A percentile compares a stretch with the other conserved stretches of the same genome.
phyloP scores from a whole-genome alignment of 2,329 filamentous ascomycete genomes.

The Calonectria hawksworthii region DNA sequence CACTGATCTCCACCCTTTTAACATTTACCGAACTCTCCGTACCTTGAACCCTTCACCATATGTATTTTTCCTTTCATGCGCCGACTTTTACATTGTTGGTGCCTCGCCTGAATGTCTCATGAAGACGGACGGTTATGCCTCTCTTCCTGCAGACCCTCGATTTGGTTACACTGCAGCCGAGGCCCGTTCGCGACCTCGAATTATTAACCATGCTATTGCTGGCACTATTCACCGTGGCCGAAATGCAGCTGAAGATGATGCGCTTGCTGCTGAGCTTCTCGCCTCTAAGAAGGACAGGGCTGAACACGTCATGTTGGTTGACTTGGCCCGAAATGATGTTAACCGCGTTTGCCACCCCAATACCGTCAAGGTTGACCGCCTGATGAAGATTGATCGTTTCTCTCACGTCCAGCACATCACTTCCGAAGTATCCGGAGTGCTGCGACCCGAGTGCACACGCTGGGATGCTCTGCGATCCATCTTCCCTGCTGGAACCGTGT shows the following conservation, averaged over 20 bases:
- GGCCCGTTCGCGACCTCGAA: conserved; percentile 78
- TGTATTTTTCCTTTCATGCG: conserved; percentile 94
- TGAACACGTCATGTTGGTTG: conserved; percentile 98
- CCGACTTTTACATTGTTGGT: conserved; percentile 93
- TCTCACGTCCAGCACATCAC: conserved; percentile 98
- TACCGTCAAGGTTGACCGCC: conserved; percentile 89
- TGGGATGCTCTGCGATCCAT: conserved; percentile 98
- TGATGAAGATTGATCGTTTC: conserved; percentile 96
- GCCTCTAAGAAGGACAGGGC: conserved; percentile 84
- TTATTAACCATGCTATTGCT: conserved; percentile 97
- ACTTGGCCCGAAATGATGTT: conserved; percentile 95
- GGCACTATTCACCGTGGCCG: conserved; percentile 90
- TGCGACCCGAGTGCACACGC: conserved; percentile 85
- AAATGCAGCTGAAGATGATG: conserved; percentile 84
- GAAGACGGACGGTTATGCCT: conserved; percentile 66
- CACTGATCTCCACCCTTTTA: conserved; percentile 94
- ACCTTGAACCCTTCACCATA: conserved; percentile 99
- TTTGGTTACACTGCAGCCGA: conserved; percentile 44
- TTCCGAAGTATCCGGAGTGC: conserved; percentile 93
- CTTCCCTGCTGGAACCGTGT: conserved; percentile 96
- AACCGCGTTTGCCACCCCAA: conserved; percentile 95
- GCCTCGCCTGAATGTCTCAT: conserved; percentile 95
- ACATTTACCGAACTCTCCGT: conserved; percentile 95
- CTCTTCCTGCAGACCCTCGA: conserved; percentile 40
- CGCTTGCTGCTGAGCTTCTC: conserved; percentile 75